Evolutionary conservation across 306 rosid species (phyloP).

Genomic region (Fagus crenata): DNA sequence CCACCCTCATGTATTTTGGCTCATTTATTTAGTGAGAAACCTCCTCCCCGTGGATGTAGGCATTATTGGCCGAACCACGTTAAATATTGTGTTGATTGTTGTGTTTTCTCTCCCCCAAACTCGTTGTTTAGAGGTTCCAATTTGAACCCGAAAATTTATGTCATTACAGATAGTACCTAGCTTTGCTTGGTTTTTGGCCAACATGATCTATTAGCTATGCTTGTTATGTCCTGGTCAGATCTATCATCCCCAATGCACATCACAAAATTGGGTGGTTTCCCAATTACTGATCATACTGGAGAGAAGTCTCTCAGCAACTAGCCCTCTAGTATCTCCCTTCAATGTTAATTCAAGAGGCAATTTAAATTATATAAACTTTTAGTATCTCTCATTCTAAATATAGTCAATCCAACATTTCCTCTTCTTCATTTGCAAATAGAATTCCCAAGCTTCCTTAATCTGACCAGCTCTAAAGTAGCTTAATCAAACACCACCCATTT

Average conservation of each 20-base stretch:
- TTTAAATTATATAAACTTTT: too few relatives aligned
- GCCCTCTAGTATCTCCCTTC: constrained; percentile 70
- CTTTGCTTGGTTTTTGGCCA: constrained; percentile 82
- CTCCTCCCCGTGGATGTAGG: too few relatives aligned
- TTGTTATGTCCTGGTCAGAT: constrained; percentile 76
- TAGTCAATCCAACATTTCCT: constrained; percentile 73
- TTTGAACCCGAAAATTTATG: too few relatives aligned
- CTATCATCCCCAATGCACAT: constrained; percentile 80
- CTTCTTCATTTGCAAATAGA: constrained; percentile 76
- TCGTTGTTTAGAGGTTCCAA: too few relatives aligned
- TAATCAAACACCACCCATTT: constrained; percentile 81
- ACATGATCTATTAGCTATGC: constrained; percentile 45
- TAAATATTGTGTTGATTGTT: too few relatives aligned
- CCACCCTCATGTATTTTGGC: too few relatives aligned
- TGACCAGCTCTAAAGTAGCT: constrained; percentile 71
- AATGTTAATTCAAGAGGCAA: neutral
- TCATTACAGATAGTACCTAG: constrained; percentile 42
- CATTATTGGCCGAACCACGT: too few relatives aligned
- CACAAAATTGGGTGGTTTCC: constrained; percentile 60
- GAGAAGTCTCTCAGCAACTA: constrained; percentile 58
- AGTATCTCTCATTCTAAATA: neutral
- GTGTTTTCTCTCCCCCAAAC: too few relatives aligned
- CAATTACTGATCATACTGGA: constrained; percentile 41
- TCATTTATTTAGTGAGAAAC: too few relatives aligned
- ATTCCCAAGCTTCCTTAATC: constrained; percentile 79